These are phyloP conservation scores for Collybia sp. DNA, from an alignment of 768 basidiomycete species.

Conservation along the genomic window DNA sequence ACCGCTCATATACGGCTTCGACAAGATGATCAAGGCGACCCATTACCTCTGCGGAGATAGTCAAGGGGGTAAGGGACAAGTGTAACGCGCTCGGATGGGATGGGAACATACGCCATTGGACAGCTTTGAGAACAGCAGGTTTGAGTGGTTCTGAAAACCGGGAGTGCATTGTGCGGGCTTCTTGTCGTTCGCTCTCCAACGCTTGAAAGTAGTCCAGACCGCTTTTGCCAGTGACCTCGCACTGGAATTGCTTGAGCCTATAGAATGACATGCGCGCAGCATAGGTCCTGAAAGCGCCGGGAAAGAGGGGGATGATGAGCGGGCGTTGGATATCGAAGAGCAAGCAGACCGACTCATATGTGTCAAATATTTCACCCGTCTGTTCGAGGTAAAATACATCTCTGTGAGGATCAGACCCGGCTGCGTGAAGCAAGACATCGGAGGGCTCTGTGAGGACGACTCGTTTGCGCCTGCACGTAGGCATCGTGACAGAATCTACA, in stretches of 20 bases:
- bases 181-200: constrained; percentile 84
- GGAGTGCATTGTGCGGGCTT: constrained; percentile 84
- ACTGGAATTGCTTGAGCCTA: constrained; percentile 90
- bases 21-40: constrained; percentile 94
- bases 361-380: constrained; percentile 96
- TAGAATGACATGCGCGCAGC: constrained; percentile 93
- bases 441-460: constrained; percentile 85
- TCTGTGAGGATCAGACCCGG: constrained; percentile 57
- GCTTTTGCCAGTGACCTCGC: constrained; percentile 94
- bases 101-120: constrained; percentile 89
- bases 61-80: constrained; percentile 11
- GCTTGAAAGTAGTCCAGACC: constrained; percentile 94
- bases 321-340: constrained; percentile 10
- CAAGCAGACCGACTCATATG: constrained; percentile 74
- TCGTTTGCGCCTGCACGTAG: constrained; percentile 86
- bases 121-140: constrained; percentile 82
- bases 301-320: constrained; percentile 17
- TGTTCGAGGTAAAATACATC: constrained; percentile 90
- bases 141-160: constrained; percentile 93
- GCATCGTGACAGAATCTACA: constrained; percentile 44
- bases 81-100: constrained; percentile 13
- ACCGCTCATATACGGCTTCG: constrained; percentile 92
- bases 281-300: constrained; percentile 52
- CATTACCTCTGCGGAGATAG: constrained; percentile 73
- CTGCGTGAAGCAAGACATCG: constrained; percentile 59